Evolutionary conservation across 208 protist species (phyloP).

Genomic region (Wallacemonas sp.): DNA sequence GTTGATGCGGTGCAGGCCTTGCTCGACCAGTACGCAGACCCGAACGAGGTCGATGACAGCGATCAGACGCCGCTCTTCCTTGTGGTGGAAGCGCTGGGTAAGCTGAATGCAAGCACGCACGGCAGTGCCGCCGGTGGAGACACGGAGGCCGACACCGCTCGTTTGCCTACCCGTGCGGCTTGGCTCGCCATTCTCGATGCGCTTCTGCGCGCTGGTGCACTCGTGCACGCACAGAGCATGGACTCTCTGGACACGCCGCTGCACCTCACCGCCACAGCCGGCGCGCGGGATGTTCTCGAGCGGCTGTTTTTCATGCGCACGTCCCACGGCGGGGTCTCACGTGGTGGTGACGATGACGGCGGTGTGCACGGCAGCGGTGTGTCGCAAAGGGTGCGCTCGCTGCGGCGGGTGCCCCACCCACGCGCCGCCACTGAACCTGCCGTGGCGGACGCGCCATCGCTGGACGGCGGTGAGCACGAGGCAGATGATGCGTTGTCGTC

Average conservation of each 20-base stretch:
- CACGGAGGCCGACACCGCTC: too few relatives aligned
- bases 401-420: background rate
- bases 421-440: background rate
- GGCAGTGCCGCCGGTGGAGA: too few relatives aligned
- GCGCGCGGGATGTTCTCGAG: slow-evolving; percentile 21
- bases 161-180: background rate
- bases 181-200: slow-evolving; percentile 31
- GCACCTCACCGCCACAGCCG: slow-evolving; percentile 47
- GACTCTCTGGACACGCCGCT: slow-evolving; percentile 53
- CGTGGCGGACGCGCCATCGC: too few relatives aligned
- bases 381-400: background rate
- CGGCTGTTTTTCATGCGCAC: slow-evolving; percentile 30
- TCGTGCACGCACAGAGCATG: slow-evolving; percentile 44
- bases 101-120: too few relatives aligned
- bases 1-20: slow-evolving; percentile 38
- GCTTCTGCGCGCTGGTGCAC: slow-evolving; percentile 51
- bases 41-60: slow-evolving; percentile 54
- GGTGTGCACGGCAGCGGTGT: background rate
- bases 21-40: slow-evolving; percentile 65
- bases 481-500: background rate
- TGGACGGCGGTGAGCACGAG: too few relatives aligned
- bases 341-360: too few relatives aligned
- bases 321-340: too few relatives aligned
- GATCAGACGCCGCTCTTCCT: slow-evolving; percentile 70
- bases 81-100: slow-evolving; percentile 15